phyloP scores from a whole-genome alignment of 164 flowering plant genomes.

The Dillenia turbinata region DNA sequence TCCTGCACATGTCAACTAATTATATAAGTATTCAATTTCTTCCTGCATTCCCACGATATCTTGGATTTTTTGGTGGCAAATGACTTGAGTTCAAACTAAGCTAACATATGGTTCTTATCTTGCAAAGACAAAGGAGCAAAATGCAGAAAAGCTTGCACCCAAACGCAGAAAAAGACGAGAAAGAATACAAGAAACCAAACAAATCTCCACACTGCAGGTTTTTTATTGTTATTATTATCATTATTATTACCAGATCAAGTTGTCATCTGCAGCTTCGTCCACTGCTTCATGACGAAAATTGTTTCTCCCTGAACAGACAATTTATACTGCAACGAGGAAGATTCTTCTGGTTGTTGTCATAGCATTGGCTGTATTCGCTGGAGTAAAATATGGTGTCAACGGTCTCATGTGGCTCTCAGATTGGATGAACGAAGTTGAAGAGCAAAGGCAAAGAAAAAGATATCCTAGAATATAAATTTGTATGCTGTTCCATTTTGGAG shows the following conservation, averaged over 20 bases:
- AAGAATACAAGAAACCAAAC: constrained; percentile 36
- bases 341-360: constrained; percentile 28
- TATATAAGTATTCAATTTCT: not conserved
- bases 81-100: not conserved
- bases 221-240: constrained; percentile 1
- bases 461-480: constrained; percentile 25
- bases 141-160: constrained; percentile 26
- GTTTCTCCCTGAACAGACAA: constrained; percentile 40
- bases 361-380: constrained; percentile 28
- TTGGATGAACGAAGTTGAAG: constrained; percentile 83
- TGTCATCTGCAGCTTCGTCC: not conserved
- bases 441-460: constrained; percentile 39
- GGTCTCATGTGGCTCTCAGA: constrained; percentile 74
- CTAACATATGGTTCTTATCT: constrained; percentile 3
- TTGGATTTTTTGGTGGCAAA: not conserved
- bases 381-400: constrained; percentile 56
- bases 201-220: constrained; percentile 65
- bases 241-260: not conserved
- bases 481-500: too few species aligned
- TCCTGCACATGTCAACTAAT: not conserved
- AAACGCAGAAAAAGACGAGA: constrained; percentile 66
- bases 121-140: constrained; percentile 45
- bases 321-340: constrained; percentile 24
- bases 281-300: not conserved
- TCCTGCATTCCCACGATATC: not conserved